Evolutionary conservation across 2,329 filamentous ascomycete genomes (phyloP), one percentile per base, ranked within the genome.

Genomic region (Hypoxylon sp.): DNA sequence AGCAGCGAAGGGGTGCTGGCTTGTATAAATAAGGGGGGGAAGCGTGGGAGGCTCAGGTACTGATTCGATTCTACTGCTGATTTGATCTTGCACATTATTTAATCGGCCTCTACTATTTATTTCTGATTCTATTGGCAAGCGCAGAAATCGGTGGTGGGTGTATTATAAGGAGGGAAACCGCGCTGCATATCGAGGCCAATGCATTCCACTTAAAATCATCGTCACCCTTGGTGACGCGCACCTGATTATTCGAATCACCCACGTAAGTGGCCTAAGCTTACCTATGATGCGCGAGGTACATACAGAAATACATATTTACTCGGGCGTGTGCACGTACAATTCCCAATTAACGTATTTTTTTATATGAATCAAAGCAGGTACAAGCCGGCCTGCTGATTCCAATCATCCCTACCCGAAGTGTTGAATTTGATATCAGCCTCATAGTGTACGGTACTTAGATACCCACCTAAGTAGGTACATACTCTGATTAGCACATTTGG

Each of bases 201-300:
- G 9, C 34, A 56, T 32, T 30, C 41, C 52, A 32, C 52, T 30
- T 23, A 46, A 56, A 56, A 56, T 46, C 17, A 56, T 56, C 53
- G n/a, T 23, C 38, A 46, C 25, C 53, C 53, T 46, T 46, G 25
- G 32, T 21, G 53, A 46, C 53, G 53, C 34, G 41, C 46, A 46
- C 25, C 23, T 34, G 45, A 14, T 28, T 46, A 3, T 41, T 41
- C 17, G 38, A 43, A 43, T n/a, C 38, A 21, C 17, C 17, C 17
- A 21, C 38, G 17, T 21, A 21, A 43, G 17, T 10, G 36, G 38
- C 17, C 45, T 25, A 17, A 28, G 45, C 21, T 14, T 49, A 10
- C 45, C 21, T 49, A 30, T 49, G 45, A 43, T 7, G 11, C 38
- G 21, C 38, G 17, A 21, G 28, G 28, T 30, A 30, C 28, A 30